Percentiles rank a stretch among this genome's conserved stretches.
These are phyloP conservation scores for Arthromyces matolae DNA, from an alignment of 768 basidiomycete genomes.

Conservation along the genomic window DNA sequence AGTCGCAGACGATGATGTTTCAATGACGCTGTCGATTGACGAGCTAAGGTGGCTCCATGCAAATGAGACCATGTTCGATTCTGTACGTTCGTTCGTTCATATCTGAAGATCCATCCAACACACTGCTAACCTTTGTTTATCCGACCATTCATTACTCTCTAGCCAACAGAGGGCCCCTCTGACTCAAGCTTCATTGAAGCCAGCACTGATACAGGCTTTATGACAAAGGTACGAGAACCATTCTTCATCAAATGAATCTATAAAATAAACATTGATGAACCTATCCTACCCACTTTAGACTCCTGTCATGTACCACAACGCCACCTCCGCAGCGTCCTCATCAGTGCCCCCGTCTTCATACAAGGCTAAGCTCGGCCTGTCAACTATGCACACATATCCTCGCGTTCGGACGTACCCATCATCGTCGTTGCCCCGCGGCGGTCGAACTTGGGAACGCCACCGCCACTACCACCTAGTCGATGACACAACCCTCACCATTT, in stretches of 20 bases:
- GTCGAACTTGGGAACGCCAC: neutral
- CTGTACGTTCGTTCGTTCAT: constrained; percentile 3
- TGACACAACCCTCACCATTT: neutral
- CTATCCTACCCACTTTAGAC: neutral
- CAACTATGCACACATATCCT: neutral
- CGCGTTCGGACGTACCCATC: neutral
- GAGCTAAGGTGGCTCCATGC: constrained; percentile 50
- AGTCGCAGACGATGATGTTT: constrained; percentile 26
- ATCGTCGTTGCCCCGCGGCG: neutral
- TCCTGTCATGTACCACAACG: neutral
- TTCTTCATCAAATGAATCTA: neutral
- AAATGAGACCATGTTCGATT: constrained; percentile 21
- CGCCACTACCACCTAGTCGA: constrained; percentile 4
- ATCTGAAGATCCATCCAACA: too few species aligned
- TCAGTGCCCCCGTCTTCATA: constrained; percentile 1
- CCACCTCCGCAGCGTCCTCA: constrained; percentile 16
- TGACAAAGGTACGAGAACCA: constrained; percentile 1
- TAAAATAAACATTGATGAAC: neutral
- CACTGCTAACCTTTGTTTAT: too few species aligned
- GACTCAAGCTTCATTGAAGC: neutral
- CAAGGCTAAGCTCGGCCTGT: neutral
- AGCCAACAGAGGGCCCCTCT: neutral
- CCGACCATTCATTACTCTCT: neutral
- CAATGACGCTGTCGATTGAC: constrained; percentile 37
- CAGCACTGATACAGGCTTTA: neutral